A percentile compares a stretch with the other conserved stretches of the same genome.
These are phyloP conservation scores for Streptanthus diversifolius DNA, from an alignment of 345 rosid species.

Conservation along the genomic window DNA sequence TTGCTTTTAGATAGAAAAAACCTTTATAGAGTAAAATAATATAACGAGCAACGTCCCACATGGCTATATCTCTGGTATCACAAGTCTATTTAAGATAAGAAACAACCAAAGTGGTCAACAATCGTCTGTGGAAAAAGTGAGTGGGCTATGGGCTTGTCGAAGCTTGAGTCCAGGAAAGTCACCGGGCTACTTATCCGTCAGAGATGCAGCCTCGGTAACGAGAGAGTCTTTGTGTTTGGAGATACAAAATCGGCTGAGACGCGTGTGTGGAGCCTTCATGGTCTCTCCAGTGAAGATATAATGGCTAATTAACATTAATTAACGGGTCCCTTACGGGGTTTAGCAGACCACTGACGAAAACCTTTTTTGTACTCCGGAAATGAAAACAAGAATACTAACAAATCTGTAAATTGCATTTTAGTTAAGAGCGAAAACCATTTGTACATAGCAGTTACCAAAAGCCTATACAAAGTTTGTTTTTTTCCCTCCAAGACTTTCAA, in stretches of 20 bases:
- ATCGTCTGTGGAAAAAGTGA: not conserved
- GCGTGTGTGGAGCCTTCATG: constrained; percentile 1
- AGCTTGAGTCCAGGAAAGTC: not conserved
- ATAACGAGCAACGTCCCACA: not conserved
- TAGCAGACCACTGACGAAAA: not conserved
- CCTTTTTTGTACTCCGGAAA: not conserved
- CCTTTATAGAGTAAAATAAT: no score
- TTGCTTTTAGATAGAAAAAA: not conserved
- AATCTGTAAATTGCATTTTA: not conserved
- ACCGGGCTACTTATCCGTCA: constrained; percentile 3
- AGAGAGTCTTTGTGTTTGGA: not conserved
- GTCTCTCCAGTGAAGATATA: not conserved
- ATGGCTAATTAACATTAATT: not conserved
- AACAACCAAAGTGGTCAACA: not conserved
- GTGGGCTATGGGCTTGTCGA: not conserved
- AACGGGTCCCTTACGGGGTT: not conserved
- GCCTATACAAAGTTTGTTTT: constrained; percentile 19
- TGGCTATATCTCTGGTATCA: not conserved
- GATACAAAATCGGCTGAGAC: constrained; percentile 3
- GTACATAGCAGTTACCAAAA: not conserved
- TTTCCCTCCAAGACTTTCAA: constrained; percentile 25
- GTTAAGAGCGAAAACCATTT: not conserved
- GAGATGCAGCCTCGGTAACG: constrained; percentile 10
- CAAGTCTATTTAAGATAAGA: not conserved
- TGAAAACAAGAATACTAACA: not conserved